Percentiles rank a stretch among this genome's conserved stretches.
phyloP scores from a whole-genome alignment of 1,284 basidiomycete species.

The Mycosarcoma maydis region DNA sequence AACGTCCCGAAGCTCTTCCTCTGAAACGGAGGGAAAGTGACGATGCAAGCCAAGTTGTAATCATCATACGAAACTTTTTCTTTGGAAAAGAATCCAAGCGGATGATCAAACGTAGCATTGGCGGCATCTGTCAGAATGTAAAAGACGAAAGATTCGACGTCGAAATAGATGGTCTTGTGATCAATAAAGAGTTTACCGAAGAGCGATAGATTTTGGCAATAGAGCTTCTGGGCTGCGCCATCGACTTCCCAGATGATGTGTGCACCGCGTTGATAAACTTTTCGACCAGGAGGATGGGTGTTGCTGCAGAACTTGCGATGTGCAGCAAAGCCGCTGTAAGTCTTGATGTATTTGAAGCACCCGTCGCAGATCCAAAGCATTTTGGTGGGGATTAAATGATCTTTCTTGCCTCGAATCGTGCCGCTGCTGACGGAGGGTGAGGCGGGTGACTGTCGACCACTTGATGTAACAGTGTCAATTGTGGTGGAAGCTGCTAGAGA shows the following conservation, averaged over 20 bases:
- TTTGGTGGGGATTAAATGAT: conserved; percentile 12
- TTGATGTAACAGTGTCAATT: conserved; percentile 2
- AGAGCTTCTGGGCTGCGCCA: conserved; percentile 82
- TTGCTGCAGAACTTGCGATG: conserved; percentile 75
- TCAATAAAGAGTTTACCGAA: conserved; percentile 99
- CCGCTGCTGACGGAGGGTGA: conserved; percentile 1
- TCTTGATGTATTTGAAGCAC: conserved; percentile 93
- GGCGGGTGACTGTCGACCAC: conserved; percentile 12
- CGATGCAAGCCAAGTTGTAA: conserved; percentile 96
- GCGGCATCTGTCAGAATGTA: conserved; percentile 88
- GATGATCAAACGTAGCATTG: conserved; percentile 79
- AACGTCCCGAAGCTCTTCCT: conserved; percentile 90
- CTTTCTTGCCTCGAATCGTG: conserved; percentile 10
- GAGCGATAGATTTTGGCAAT: conserved; percentile 92
- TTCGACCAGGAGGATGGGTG: conserved; percentile 83
- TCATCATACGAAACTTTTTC: conserved; percentile 96
- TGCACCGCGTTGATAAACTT: conserved; percentile 88
- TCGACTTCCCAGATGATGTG: conserved; percentile 96
- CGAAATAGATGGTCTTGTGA: conserved; percentile 96
- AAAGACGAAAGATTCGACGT: conserved; percentile 77
- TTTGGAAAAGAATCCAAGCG: conserved; percentile 95
- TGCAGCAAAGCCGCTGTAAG: conserved; percentile 46
- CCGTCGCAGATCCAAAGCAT: conserved; percentile 78
- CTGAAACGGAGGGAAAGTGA: conserved; percentile 93
- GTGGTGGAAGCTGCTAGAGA: conserved; percentile 8